A percentile compares a stretch with the other conserved stretches of the same genome.
phyloP scores from a whole-genome alignment of 164 flowering plant genomes.

The Buxus sempervirens region DNA sequence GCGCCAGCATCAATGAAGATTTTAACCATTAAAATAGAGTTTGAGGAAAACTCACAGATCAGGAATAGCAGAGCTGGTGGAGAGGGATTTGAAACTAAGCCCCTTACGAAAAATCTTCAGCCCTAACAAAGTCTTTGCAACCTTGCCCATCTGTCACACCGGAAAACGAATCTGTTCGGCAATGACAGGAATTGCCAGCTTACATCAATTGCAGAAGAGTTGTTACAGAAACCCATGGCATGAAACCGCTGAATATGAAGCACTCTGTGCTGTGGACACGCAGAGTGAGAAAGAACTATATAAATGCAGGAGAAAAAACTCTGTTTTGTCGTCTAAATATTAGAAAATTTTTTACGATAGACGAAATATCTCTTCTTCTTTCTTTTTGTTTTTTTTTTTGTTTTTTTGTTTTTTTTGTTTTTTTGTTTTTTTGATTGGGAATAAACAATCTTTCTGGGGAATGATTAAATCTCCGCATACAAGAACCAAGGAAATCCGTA shows the following conservation, averaged over 20 bases:
- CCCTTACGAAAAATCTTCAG: conserved; percentile 15
- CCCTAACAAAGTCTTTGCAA: conserved; percentile 5
- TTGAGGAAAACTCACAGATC: conserved; percentile 14
- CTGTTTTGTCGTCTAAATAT: no score
- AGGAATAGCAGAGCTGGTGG: conserved; percentile 9
- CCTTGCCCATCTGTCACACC: conserved; percentile 24
- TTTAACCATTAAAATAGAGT: neutral
- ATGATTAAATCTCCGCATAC: no score
- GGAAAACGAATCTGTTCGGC: conserved; percentile 22
- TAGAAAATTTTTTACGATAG: no score
- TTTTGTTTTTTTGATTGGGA: no score
- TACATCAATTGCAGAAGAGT: conserved; percentile 23
- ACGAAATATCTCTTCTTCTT: no score
- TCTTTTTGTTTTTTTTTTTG: no score
- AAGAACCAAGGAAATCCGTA: no score
- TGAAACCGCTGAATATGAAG: conserved; percentile 12
- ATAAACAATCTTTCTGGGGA: no score
- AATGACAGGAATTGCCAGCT: conserved; percentile 20
- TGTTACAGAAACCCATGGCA: conserved; percentile 20
- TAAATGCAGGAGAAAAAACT: no score
- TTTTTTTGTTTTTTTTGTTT: no score
- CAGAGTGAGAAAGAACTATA: neutral
- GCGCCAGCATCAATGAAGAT: neutral
- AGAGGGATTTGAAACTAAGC: conserved; percentile 1
- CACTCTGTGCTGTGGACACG: neutral